Evolutionary conservation across 2,329 filamentous ascomycete genomes (phyloP).

Genomic region (Alternaria metachromatica): DNA sequence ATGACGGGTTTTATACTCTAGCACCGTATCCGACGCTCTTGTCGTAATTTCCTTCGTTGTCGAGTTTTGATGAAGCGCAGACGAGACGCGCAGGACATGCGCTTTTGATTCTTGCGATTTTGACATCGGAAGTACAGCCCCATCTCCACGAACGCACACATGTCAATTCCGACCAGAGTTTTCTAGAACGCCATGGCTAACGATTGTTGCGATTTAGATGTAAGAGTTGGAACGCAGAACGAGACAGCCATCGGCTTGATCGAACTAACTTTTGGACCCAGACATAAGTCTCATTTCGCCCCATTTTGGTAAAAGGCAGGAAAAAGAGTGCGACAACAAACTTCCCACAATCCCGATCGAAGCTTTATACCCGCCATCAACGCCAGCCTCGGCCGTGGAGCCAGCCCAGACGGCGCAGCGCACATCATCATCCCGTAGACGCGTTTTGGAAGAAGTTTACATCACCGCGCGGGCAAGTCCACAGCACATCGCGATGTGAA

Average conservation of each 20-base stretch:
- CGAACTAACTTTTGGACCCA: too few species aligned
- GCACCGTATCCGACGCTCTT: not conserved
- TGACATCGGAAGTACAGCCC: not conserved
- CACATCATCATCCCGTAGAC: not conserved
- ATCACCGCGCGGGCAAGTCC: not conserved
- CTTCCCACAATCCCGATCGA: not conserved
- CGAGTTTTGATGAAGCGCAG: not conserved
- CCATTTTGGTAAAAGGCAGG: too few species aligned
- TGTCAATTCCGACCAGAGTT: too few species aligned
- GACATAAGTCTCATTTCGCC: too few species aligned
- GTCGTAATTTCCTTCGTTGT: not conserved
- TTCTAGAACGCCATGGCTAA: too few species aligned
- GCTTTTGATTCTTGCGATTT: not conserved
- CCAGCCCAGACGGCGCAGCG: not conserved
- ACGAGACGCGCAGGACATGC: not conserved
- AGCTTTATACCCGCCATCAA: not conserved
- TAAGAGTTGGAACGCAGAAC: not conserved
- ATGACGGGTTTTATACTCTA: not conserved
- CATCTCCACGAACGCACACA: not conserved
- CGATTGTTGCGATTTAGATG: not conserved
- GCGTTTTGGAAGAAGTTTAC: not conserved
- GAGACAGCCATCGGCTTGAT: not conserved
- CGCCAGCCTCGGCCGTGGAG: rapidly evolving
- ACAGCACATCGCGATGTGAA: too few species aligned
- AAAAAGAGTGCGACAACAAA: not conserved